Evolutionary conservation across 2,329 filamentous ascomycete species (phyloP).

Genomic region (Fusarium sp.): DNA sequence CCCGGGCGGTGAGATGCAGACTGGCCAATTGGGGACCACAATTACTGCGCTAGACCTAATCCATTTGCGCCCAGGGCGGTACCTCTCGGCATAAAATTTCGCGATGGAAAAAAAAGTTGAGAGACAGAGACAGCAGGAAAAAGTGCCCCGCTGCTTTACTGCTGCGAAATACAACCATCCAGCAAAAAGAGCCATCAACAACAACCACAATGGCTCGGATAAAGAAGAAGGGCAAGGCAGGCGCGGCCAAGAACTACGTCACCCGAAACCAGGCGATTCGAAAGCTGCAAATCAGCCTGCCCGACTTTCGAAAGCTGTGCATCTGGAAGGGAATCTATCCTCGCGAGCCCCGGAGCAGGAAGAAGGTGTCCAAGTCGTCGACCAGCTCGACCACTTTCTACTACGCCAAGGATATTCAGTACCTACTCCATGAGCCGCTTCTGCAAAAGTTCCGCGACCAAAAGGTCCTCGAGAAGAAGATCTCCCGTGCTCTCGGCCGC

Average conservation of each 20-base stretch:
- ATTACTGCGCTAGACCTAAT: conserved; percentile 22
- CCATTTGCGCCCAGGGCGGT: conserved; percentile 42
- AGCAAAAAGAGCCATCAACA: conserved; percentile 31
- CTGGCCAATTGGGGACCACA: conserved; percentile 3
- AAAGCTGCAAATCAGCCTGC: conserved; percentile 96
- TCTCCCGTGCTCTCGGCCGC: conserved; percentile 88
- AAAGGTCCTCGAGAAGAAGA: conserved; percentile 97
- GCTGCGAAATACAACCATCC: conserved; percentile 34
- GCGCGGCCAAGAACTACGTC: conserved; percentile 98
- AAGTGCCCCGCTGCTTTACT: conserved; percentile 50
- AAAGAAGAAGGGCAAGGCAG: conserved; percentile 93
- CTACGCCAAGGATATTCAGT: conserved; percentile 96
- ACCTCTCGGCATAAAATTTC: conserved; percentile 50
- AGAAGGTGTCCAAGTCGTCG: conserved; percentile 93
- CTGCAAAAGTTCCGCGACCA: conserved; percentile 96
- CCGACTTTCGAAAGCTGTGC: conserved; percentile 97
- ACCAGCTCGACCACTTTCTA: conserved; percentile 94
- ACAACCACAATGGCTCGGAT: conserved; percentile 73
- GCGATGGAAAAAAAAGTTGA: conserved; percentile 47
- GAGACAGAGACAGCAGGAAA: conserved; percentile 41
- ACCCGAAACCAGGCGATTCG: conserved; percentile 96
- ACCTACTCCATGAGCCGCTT: conserved; percentile 95
- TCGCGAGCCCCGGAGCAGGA: conserved; percentile 94
- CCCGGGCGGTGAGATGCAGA: conserved; percentile 7
- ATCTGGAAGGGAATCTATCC: conserved; percentile 99